Evolutionary conservation across 208 protist genomes (phyloP).

Genomic region (Trypanosomatidae sp.): DNA sequence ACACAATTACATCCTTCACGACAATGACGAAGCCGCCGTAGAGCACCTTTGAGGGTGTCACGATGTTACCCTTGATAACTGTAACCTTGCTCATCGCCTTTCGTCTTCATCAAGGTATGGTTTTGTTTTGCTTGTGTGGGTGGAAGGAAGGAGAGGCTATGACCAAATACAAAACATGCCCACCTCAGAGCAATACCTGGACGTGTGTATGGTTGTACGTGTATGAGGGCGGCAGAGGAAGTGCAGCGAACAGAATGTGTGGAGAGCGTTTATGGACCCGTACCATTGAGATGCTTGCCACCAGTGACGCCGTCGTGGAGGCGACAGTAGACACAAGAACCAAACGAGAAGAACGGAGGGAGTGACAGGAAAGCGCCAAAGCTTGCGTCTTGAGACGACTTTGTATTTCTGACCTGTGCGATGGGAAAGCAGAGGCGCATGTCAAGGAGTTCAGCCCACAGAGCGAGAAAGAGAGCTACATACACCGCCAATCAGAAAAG

Average conservation of each 20-base stretch:
- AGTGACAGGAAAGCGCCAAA: neutral
- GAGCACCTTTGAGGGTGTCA: conserved; percentile 53
- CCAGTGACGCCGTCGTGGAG: too few relatives aligned
- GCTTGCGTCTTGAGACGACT: neutral
- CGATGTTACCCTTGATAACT: conserved; percentile 62
- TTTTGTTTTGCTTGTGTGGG: neutral
- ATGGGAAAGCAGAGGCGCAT: neutral
- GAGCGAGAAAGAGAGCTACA: neutral
- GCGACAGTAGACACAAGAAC: neutral
- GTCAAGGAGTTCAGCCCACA: neutral
- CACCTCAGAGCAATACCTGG: neutral
- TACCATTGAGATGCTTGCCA: neutral
- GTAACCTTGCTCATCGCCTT: conserved; percentile 22
- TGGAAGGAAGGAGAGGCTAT: neutral
- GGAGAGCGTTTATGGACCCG: neutral
- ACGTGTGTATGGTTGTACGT: neutral
- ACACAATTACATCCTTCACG: conserved; percentile 34
- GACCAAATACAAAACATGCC: neutral
- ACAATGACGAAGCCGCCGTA: conserved; percentile 62
- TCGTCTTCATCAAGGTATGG: neutral
- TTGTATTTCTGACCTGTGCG: too few relatives aligned
- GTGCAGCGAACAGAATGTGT: neutral
- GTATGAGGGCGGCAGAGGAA: neutral
- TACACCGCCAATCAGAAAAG: neutral
- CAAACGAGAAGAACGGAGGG: neutral